Evolutionary conservation across 2,329 filamentous ascomycete species (phyloP).

Genomic region (Claviceps purpurea): DNA sequence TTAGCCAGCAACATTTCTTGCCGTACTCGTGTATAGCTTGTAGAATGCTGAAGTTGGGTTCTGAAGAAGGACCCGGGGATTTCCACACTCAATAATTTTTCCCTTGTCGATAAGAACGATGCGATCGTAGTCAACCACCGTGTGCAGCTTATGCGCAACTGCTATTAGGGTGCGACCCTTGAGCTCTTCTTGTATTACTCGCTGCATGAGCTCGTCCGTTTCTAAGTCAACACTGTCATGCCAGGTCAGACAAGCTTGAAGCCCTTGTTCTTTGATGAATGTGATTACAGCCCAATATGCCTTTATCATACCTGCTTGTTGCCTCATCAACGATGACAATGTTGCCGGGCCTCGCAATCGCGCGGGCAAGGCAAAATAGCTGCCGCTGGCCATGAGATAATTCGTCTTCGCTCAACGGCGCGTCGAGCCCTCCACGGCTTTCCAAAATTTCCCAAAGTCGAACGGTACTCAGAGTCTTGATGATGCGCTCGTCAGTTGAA

Average conservation of each 20-base stretch:
- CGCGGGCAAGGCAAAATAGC: slow-evolving; percentile 25
- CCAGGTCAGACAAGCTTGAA: not conserved
- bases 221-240: slow-evolving; percentile 19
- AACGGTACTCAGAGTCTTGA: slow-evolving; percentile 29
- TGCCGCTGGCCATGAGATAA: slow-evolving; percentile 32
- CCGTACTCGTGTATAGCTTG: slow-evolving; percentile 6
- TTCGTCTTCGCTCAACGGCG: slow-evolving; percentile 15
- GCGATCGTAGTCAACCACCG: slow-evolving; percentile 36
- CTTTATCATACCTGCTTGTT: slow-evolving; percentile 14
- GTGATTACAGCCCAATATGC: not conserved
- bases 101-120: slow-evolving; percentile 58
- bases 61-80: slow-evolving; percentile 6
- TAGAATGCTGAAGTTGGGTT: slow-evolving; percentile 6
- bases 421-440: slow-evolving; percentile 23
- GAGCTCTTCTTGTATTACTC: slow-evolving; percentile 19
- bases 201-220: slow-evolving; percentile 20
- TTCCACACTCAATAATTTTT: slow-evolving; percentile 35
- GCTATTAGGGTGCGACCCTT: slow-evolving; percentile 36
- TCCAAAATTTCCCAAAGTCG: slow-evolving; percentile 28
- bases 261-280: not conserved
- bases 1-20: not conserved
- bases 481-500: slow-evolving; percentile 26
- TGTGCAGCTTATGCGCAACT: slow-evolving; percentile 28
- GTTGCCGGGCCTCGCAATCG: slow-evolving; percentile 20
- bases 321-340: slow-evolving; percentile 27